A percentile compares a stretch with the other conserved stretches of the same genome.
Conservation (phyloP, 495 filamentous ascomycete genomes). For the Polyplosphaeria fusca region DNA sequence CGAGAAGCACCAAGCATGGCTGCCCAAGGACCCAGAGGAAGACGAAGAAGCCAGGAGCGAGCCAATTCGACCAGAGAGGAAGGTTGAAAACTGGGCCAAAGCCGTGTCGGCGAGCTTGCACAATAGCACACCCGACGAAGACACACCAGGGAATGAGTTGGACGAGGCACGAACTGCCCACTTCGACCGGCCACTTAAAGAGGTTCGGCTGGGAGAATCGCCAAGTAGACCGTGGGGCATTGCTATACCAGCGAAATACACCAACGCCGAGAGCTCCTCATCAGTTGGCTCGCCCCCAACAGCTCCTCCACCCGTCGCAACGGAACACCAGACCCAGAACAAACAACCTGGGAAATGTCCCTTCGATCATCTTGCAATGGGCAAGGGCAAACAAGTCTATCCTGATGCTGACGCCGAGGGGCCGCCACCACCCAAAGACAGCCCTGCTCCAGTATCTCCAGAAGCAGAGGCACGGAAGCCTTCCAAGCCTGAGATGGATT, state of each 20-base stretch:
- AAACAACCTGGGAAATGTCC: conserved; percentile 23
- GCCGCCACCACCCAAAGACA: not conserved
- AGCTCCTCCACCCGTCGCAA: conserved; percentile 18
- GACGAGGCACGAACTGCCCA: conserved; percentile 55
- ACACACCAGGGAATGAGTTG: conserved; percentile 4
- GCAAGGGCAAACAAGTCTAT: not conserved
- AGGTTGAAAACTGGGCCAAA: conserved; percentile 79
- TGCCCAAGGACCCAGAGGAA: conserved; percentile 58
- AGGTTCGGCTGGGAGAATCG: conserved; percentile 82
- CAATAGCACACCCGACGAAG: conserved; percentile 37
- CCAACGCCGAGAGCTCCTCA: conserved; percentile 37
- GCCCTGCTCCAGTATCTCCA: not conserved
- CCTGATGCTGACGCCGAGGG: not conserved
- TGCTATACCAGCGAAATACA: conserved; percentile 59
- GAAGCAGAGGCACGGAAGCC: not conserved
- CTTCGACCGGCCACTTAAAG: conserved; percentile 77
- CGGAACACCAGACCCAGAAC: conserved; percentile 9
- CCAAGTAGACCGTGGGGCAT: conserved; percentile 92
- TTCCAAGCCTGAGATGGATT: not conserved
- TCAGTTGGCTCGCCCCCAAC: conserved; percentile 36
- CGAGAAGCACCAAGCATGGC: conserved; percentile 74
- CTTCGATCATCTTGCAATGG: conserved; percentile 18
- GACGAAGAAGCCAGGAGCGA: conserved; percentile 47
- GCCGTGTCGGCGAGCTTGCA: conserved; percentile 51
- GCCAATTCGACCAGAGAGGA: conserved; percentile 50